Conservation (phyloP, 1,284 basidiomycete species). For the Irpex sp. region DNA sequence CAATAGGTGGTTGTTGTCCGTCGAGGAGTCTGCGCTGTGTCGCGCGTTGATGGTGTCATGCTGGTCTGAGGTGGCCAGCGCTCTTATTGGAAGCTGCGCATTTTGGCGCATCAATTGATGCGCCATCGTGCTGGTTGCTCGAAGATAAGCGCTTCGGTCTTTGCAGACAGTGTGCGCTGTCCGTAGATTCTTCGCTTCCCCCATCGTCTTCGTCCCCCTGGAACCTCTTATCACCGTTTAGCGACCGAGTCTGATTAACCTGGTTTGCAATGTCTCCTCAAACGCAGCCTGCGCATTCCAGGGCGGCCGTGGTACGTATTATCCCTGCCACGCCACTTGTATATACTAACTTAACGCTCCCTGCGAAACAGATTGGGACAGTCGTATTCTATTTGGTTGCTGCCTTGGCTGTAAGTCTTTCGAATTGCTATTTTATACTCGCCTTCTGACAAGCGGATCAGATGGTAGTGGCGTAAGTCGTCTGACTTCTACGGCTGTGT, state of each 20-base stretch:
- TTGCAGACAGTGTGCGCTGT: background rate
- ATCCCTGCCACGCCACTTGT: background rate
- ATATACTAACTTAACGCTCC: background rate
- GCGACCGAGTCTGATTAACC: background rate
- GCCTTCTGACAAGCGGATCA: constrained; percentile 27
- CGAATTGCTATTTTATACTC: constrained; percentile 12
- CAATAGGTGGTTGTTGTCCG: background rate
- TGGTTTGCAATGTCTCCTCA: constrained; percentile 6
- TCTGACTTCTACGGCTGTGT: background rate
- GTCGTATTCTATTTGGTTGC: constrained; percentile 80
- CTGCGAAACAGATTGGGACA: constrained; percentile 47
- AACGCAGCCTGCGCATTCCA: constrained; percentile 8
- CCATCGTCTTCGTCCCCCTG: background rate
- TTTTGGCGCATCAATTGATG: background rate
- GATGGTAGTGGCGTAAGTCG: constrained; percentile 78
- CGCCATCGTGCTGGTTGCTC: background rate
- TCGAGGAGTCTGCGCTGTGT: background rate
- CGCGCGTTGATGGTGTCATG: background rate
- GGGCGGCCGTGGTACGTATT: constrained; percentile 11
- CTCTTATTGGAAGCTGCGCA: background rate
- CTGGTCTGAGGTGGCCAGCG: background rate
- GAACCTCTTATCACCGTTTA: background rate
- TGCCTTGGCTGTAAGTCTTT: constrained; percentile 66
- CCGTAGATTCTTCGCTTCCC: background rate
- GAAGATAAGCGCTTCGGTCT: background rate